Base-by-base conservation (phyloP, 2,329 filamentous ascomycete species). In the Alternaria novae-zelandiae region DNA sequence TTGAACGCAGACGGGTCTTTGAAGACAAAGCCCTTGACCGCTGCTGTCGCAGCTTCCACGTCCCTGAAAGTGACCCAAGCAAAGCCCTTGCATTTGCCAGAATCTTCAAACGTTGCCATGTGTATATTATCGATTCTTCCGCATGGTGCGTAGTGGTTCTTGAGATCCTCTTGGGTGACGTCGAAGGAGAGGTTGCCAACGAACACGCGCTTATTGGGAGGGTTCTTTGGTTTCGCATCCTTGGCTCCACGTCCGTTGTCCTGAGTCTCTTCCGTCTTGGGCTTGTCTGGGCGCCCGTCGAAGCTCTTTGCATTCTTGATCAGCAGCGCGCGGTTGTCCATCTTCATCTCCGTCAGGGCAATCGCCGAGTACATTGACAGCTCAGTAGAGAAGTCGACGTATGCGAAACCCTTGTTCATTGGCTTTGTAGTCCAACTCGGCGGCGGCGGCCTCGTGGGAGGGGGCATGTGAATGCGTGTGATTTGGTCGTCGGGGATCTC, bases 11-110 rank as follows among this genome's bases (percentile, higher is more conserved):
- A 85, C 43, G 90, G 80, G 58, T 88, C 85, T 74, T 94, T 86
- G 81, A 89, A 88, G 64, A 93, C 86, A 73, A 91, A 97, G 1
- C 95, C 95, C 77, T 89, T 90, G 68, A 97, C 93, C 4, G 92
- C 92, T 73, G 86, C 87, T 54, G 90, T 88, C 0, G 93, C 93
- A 0, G 91, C 87, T 60, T 92, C 89, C 11, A 94, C 77, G 54
- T 94, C 89, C 76, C 90, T 90, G 81, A 98, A 99, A 65, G 92
- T 92, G 65, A 99, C 89, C 94, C 96, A 99, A 6, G 91, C 96
- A 82, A 91, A 99, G 17, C 96, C 96, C 83, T 98, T 98, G 84
- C 96, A 99, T 83, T 98, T 99, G 46, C 96, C 96, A 20, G 91
- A 91, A 79, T 99, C 96, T 80, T 98, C 93, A 77, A 99, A 99